Evolutionary conservation across 345 rosid species (phyloP).

Genomic region (Murraya paniculata): DNA sequence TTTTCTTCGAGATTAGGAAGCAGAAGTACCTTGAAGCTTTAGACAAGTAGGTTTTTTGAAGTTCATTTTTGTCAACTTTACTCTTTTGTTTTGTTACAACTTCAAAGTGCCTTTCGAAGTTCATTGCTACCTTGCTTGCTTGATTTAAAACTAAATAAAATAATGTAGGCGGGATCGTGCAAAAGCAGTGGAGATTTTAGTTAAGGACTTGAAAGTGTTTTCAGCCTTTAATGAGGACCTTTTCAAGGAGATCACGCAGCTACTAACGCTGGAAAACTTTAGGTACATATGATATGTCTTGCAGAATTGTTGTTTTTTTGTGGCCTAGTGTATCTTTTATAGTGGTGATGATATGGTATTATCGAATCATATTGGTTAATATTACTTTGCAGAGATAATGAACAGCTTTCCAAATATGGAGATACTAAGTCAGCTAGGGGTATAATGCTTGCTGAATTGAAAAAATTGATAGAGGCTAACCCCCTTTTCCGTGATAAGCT

Average conservation of each 20-base stretch:
- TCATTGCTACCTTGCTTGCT: neutral
- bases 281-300: slow-evolving; percentile 42
- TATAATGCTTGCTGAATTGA: slow-evolving; percentile 79
- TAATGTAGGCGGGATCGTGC: slow-evolving; percentile 69
- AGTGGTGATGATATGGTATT: neutral
- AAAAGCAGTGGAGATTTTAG: slow-evolving; percentile 76
- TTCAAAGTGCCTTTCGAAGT: neutral
- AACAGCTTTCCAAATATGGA: slow-evolving; percentile 81
- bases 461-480: slow-evolving; percentile 79
- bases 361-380: neutral
- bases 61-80: neutral
- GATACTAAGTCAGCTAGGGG: slow-evolving; percentile 83
- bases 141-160: neutral
- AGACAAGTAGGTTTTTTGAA: slow-evolving; percentile 55
- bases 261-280: slow-evolving; percentile 76
- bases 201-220: slow-evolving; percentile 85
- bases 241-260: slow-evolving; percentile 81
- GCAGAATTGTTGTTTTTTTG: slow-evolving; percentile 8
- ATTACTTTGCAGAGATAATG: slow-evolving; percentile 64
- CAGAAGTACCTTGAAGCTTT: slow-evolving; percentile 91
- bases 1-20: slow-evolving; percentile 85
- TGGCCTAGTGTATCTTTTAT: neutral
- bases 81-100: neutral
- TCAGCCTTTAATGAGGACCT: slow-evolving; percentile 78
- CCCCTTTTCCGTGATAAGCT: slow-evolving; percentile 90